Evolutionary conservation across 2,329 filamentous ascomycete species (phyloP).

Genomic region (Sclerotinia nivalis): DNA sequence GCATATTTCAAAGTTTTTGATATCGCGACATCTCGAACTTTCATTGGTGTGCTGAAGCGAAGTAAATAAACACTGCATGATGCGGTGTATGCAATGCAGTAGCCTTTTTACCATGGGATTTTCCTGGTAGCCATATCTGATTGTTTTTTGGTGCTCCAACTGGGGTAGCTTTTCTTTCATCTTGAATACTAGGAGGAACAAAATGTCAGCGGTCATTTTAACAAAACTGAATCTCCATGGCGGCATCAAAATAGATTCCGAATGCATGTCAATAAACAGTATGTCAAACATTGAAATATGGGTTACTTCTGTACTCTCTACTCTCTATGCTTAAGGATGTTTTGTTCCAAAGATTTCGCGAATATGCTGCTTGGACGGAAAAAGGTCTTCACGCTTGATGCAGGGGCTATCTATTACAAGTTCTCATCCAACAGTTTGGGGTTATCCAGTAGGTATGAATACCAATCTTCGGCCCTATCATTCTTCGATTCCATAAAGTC

Average conservation of each 20-base stretch:
- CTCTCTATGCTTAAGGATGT: background rate
- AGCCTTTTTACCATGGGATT: background rate
- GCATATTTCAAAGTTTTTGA: background rate
- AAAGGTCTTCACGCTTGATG: background rate
- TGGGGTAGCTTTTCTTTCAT: background rate
- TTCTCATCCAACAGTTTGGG: background rate
- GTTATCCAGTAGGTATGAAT: background rate
- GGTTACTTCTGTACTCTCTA: background rate
- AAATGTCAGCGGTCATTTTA: background rate
- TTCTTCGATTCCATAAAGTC: background rate
- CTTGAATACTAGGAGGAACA: background rate
- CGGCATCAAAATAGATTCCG: background rate
- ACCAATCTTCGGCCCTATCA: conserved; percentile 9
- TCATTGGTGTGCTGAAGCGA: background rate
- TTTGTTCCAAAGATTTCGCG: background rate
- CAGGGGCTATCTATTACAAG: background rate
- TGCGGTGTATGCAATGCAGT: background rate
- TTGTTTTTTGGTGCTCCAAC: background rate
- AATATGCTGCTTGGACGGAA: background rate
- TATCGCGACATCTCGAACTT: background rate
- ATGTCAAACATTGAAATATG: conserved; percentile 7
- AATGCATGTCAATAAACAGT: conserved; percentile 3
- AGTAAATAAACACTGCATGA: conserved; percentile 8
- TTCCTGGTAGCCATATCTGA: background rate
- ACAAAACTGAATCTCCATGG: background rate